Evolutionary conservation across 371 early-diverging fungal species (phyloP).

Genomic region (Rhizomucor miehei): DNA sequence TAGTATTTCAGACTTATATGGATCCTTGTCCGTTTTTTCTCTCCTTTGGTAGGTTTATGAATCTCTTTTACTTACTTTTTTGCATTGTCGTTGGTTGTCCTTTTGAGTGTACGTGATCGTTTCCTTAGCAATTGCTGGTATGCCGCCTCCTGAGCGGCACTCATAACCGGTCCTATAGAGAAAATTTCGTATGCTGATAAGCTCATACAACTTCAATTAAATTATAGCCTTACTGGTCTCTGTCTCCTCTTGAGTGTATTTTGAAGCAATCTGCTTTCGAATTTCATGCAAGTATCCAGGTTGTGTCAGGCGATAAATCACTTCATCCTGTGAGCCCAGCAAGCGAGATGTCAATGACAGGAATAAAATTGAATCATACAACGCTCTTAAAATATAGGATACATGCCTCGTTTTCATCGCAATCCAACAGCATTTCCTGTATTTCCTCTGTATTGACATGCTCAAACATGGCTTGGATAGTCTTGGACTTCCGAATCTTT

Average conservation of each 20-base stretch:
- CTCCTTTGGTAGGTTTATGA: too few relatives aligned
- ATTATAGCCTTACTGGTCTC: slow-evolving; percentile 17
- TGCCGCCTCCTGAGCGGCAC: slow-evolving; percentile 70
- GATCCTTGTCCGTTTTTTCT: too few relatives aligned
- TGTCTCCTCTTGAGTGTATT: slow-evolving; percentile 39
- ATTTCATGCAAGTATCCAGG: slow-evolving; percentile 64
- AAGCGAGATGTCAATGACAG: background rate
- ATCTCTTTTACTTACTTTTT: slow-evolving; percentile 56
- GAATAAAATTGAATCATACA: background rate
- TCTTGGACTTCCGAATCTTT: slow-evolving; percentile 64
- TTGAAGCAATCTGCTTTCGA: slow-evolving; percentile 66
- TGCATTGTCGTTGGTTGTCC: slow-evolving; percentile 69
- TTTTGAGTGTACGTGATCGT: slow-evolving; percentile 68
- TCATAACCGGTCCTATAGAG: slow-evolving; percentile 47
- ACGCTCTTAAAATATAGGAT: background rate
- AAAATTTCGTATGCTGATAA: too few relatives aligned
- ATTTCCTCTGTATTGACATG: slow-evolving; percentile 82
- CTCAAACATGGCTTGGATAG: slow-evolving; percentile 68
- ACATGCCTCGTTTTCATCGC: slow-evolving; percentile 70
- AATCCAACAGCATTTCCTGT: slow-evolving; percentile 70
- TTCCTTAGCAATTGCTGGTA: slow-evolving; percentile 81
- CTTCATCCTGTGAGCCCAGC: slow-evolving; percentile 51
- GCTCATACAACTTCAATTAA: background rate
- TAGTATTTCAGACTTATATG: too few relatives aligned
- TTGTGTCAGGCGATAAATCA: slow-evolving; percentile 69